A percentile compares a stretch with the other conserved stretches of the same genome.
These are phyloP conservation scores for Phytophthora europaea DNA, from an alignment of 352 stramenopile genomes.

Conservation along the genomic window DNA sequence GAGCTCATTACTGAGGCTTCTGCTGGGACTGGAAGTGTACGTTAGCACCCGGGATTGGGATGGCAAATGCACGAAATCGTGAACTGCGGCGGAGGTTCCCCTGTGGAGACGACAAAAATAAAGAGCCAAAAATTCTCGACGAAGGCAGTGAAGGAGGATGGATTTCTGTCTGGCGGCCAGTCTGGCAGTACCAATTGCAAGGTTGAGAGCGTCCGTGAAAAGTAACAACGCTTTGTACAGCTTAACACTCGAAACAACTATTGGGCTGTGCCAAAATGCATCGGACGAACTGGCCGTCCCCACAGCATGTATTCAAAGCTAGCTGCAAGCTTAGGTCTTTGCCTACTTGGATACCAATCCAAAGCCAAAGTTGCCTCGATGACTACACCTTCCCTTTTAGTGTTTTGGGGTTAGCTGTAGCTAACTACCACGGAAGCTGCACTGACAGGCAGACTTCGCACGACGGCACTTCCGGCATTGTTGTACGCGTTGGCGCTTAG, in stretches of 20 bases:
- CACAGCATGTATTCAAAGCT: conserved; percentile 37
- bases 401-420: conserved; percentile 1
- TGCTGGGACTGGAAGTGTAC: background rate
- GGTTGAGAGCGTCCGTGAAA: background rate
- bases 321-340: background rate
- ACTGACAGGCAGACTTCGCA: conserved; percentile 60
- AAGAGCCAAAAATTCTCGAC: conserved; percentile 1
- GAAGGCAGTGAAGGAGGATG: no score
- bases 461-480: conserved; percentile 67
- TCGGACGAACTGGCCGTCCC: conserved; percentile 40
- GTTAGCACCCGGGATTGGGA: background rate
- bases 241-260: conserved; percentile 20
- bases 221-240: no score
- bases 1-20: conserved; percentile 42
- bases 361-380: conserved; percentile 3
- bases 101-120: background rate
- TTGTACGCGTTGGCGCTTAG: conserved; percentile 54
- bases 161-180: background rate
- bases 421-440: conserved; percentile 56
- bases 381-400: background rate
- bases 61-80: conserved; percentile 19
- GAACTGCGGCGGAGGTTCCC: conserved; percentile 8
- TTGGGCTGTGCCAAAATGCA: conserved; percentile 38
- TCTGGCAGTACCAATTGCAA: background rate
- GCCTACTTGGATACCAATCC: background rate